Evolutionary conservation across 768 basidiomycete genomes (phyloP), one percentile per base, ranked within the genome.

Genomic region (Amanita subjunquillea): DNA sequence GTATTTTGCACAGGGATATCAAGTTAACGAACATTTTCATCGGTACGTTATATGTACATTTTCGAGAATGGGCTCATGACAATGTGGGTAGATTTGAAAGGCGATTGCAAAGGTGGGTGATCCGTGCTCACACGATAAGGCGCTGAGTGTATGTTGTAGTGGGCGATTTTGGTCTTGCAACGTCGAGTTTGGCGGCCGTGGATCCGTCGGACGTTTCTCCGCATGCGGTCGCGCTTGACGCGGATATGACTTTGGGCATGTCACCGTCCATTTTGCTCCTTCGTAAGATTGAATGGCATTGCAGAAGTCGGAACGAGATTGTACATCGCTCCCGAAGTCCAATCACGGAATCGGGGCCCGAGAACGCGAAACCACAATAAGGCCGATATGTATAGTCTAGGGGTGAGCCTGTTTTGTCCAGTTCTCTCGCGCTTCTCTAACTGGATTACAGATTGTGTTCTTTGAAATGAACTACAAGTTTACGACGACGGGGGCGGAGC

Each of bases 401-500:
- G 93, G 22, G 91, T 91, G 62, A 48, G 83, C 72, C 7, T 9
- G 20, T 13, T 10, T 15, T 51, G 12, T 20, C 40, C 34, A 8
- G 17, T 6, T 20, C n/a, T 25, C 17, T 52, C 20, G 40, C 17
- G 8, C n/a, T 13, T 50, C 2, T 32, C 56, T 20, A 51, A 45
- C 5, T 51, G 53, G 41, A 25, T 37, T 54, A 20, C 56, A 93
- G 90, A 83, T 97, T 57, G 93, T 96, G 12, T 96, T 96, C 67
- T 96, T 97, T 61, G 94, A 97, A 70, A 95, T 96, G 92, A 93
- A 91, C 65, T 90, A 85, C 66, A 60, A 71, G 15, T 91, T 96
- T 67, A 70, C 78, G 9, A n/a, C n/a, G n/a, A 96, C 93, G 0
- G 83, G 80, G 1, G 76, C 87, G 17, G 93, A 97, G 61, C 82